These are phyloP conservation scores for Tricholoma terreum DNA, from an alignment of 768 basidiomycete genomes.

Conservation along the genomic window DNA sequence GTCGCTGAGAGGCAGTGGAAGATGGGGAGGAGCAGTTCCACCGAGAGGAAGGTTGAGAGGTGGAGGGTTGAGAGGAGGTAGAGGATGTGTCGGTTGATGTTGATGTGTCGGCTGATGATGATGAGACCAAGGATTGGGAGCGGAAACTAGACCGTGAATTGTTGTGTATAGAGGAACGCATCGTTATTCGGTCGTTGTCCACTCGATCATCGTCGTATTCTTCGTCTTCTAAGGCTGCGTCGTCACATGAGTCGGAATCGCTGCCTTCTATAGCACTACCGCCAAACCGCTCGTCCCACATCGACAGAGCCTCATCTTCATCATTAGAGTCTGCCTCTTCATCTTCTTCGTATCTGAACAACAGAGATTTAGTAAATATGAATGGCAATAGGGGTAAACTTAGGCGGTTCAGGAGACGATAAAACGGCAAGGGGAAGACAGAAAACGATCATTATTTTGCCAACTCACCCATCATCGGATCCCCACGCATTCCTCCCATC, in stretches of 20 bases:
- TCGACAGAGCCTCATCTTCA: constrained; percentile 21
- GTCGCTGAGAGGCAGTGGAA: constrained; percentile 17
- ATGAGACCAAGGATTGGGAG: constrained; percentile 44
- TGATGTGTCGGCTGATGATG: constrained; percentile 40
- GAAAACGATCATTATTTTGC: not conserved
- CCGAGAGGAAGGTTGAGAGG: constrained; percentile 23
- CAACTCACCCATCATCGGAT: constrained; percentile 64
- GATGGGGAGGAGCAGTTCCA: constrained; percentile 12
- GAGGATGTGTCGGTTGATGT: constrained; percentile 23
- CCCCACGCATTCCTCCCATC: constrained; percentile 31
- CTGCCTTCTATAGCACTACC: constrained; percentile 31
- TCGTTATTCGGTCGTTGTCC: constrained; percentile 58
- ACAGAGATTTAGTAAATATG: constrained; percentile 2
- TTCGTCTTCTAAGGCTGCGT: constrained; percentile 25
- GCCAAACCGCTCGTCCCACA: constrained; percentile 19
- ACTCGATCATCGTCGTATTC: constrained; percentile 30
- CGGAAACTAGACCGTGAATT: constrained; percentile 24
- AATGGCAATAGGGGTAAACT: not conserved
- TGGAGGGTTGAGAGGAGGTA: constrained; percentile 24
- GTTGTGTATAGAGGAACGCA: constrained; percentile 37
- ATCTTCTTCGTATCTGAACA: constrained; percentile 62
- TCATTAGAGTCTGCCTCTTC: constrained; percentile 50
- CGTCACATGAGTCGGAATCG: constrained; percentile 39
- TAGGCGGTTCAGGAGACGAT: not conserved
- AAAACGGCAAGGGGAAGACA: constrained; percentile 4